Base-by-base conservation (phyloP, 2,329 filamentous ascomycete species). In the Trichoderma koningiopsis region DNA sequence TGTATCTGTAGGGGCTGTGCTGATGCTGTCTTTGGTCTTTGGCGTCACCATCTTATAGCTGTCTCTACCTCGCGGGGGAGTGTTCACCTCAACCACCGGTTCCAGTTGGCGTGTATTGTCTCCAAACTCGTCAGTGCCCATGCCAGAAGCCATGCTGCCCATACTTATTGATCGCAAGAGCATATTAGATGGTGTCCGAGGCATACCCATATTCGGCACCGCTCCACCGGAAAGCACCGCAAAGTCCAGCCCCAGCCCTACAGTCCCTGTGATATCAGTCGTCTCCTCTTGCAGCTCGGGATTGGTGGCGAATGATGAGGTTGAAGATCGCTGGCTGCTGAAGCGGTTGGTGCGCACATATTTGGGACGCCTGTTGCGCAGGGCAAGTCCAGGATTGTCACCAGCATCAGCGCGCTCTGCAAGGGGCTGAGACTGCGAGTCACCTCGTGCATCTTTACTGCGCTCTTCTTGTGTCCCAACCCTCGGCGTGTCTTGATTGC, bases 151-250 rank as follows among this genome's bases (percentile, higher is more conserved):
- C 82, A 97, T 93, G 78, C 95, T 97, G 27, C 94, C 94, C 70
- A 97, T 86, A 80, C 94, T 97, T 71, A 94, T 90, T 13, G 94
- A 88, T 29, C 95, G 87, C 24, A 91, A 89, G 67, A 97, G 83
- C 2, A 82, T 81, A 70, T 87, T 84, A 77, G 85, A 87, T 29
- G 82, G 77, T 68, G 80, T 83, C 47, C 85, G 83, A 31, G 84
- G 82, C 73, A 84, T 79, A 10, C 83, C 86, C 70, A 82, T 76
- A 1, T 84, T 83, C 1, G 92, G 89, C 5, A 88, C 83, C 14
- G 92, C 91, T 31, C 93, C 92, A 22, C 92, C 93, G 2, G 92
- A 92, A 75, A 96, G 92, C 43, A 96, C 82, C 29, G 92, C 92
- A 79, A 91, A 96, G 78, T 97, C 94, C 10, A 89, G 88, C 7